A percentile compares a stretch with the other conserved stretches of the same genome.
phyloP scores from a whole-genome alignment of 495 filamentous ascomycete genomes.

The Penicillium coffeae region DNA sequence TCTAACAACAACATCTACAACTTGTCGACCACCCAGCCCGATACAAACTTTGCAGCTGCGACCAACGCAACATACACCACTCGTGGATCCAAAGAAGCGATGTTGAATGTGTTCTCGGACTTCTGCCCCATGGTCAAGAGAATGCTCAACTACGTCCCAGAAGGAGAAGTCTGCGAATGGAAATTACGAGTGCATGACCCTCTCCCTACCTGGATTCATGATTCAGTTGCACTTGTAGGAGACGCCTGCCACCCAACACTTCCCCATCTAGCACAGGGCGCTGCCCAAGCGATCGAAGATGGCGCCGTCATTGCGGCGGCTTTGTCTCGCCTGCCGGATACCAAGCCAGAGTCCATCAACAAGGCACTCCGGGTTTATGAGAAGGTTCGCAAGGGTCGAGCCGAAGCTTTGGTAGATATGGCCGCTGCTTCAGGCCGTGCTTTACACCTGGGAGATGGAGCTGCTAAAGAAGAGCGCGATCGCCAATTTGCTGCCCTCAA shows the following conservation, averaged over 20 bases:
- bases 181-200: slow-evolving; percentile 68
- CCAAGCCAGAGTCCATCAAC: slow-evolving; percentile 53
- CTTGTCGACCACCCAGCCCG: slow-evolving; percentile 70
- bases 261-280: slow-evolving; percentile 74
- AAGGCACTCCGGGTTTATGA: slow-evolving; percentile 69
- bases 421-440: slow-evolving; percentile 63
- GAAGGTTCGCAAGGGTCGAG: slow-evolving; percentile 65
- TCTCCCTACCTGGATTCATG: slow-evolving; percentile 66
- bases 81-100: slow-evolving; percentile 60
- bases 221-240: slow-evolving; percentile 64
- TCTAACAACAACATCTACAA: slow-evolving; percentile 74
- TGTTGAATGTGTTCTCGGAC: slow-evolving; percentile 63
- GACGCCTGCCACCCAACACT: slow-evolving; percentile 80
- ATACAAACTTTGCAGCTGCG: slow-evolving; percentile 66
- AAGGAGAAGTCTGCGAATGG: slow-evolving; percentile 80
- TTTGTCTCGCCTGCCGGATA: slow-evolving; percentile 52
- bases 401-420: slow-evolving; percentile 64
- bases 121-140: slow-evolving; percentile 70
- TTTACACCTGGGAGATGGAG: slow-evolving; percentile 71
- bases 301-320: slow-evolving; percentile 67
- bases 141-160: slow-evolving; percentile 74
- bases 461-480: slow-evolving; percentile 72
- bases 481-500: slow-evolving; percentile 57
- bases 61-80: slow-evolving; percentile 76
- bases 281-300: slow-evolving; percentile 82